A percentile compares a stretch with the other conserved stretches of the same genome.
Evolutionary conservation across 1,284 basidiomycete genomes (phyloP).

Genomic region (Ceratobasidium sp.): DNA sequence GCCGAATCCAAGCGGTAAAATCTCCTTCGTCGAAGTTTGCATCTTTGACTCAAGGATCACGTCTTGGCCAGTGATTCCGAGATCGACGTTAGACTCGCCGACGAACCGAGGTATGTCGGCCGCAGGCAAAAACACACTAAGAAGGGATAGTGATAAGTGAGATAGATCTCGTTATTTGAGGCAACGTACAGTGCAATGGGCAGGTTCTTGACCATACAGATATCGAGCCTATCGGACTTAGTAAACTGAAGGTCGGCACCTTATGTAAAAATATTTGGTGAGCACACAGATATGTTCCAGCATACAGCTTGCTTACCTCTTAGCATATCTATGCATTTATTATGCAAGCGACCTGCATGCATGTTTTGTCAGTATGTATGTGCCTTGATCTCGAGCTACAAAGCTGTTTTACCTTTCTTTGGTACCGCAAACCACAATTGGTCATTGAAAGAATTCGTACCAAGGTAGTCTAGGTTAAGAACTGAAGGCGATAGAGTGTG

Average conservation of each 20-base stretch:
- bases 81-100: conserved; percentile 94
- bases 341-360: not conserved
- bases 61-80: conserved; percentile 94
- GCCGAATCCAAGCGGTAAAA: conserved; percentile 90
- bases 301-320: not conserved
- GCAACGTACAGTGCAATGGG: conserved; percentile 84
- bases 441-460: not conserved
- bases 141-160: not conserved
- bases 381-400: not conserved
- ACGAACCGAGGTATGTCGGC: conserved; percentile 99
- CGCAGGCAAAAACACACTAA: conserved; percentile 94
- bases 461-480: not conserved
- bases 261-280: conserved; percentile 50
- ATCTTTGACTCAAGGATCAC: conserved; percentile 92
- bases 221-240: conserved; percentile 87
- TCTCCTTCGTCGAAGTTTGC: conserved; percentile 79
- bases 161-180: not conserved
- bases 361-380: not conserved
- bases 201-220: conserved; percentile 92
- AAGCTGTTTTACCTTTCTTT: not conserved
- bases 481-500: too few relatives aligned
- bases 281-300: too few relatives aligned
- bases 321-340: not conserved
- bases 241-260: conserved; percentile 98
- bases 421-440: not conserved